Evolutionary conservation across 2,329 filamentous ascomycete species (phyloP), one percentile per base, ranked within the genome.

Genomic region (Orbilia ellipsospora): DNA sequence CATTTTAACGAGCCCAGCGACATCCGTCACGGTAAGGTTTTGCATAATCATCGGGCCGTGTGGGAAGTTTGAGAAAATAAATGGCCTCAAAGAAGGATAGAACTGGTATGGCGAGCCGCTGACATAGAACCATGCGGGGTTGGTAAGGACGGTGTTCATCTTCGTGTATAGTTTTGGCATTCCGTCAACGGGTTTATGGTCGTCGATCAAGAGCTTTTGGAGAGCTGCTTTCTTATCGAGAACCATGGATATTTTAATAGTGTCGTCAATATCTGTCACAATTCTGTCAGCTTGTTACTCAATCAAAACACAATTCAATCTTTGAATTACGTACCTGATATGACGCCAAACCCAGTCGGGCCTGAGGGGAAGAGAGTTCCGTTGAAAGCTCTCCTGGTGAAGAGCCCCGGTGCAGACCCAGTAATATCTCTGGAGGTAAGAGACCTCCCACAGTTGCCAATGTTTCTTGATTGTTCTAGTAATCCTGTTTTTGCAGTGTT

Each of bases 71-170:
- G 85, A 81, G 66, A 89, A 84, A 40, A 93, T 86, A 83, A 98
- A 98, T 0, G 86, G 82, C 73, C 87, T 90, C 18, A 98, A 86
- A 82, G 97, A 95, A 0, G 92, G 91, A 80, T 97, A 97, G 10
- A 98, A 87, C 79, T 96, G 96, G 85, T 97, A 97, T 0, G 94
- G 94, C 0, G 93, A 96, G 0, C 94, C 94, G 0, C 92, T 96
- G 52, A 98, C 87, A 82, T 98, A 98, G 84, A 96, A 97, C 87
- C 92, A 97, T 0, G 92, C 88, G 0, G 93, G 90, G 8, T 86
- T 85, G 10, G 86, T 81, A 0, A 85, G 84, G 23, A 89, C 80
- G 2, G 85, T 78, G 4, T 83, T 81, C 10, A 97, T 85, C 65
- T 90, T 85, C 20, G 84, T 83, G 83, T 97, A 97, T 0, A 97